Base-by-base conservation (phyloP, 352 stramenopile species). In the Globisporangium mamillatum region DNA sequence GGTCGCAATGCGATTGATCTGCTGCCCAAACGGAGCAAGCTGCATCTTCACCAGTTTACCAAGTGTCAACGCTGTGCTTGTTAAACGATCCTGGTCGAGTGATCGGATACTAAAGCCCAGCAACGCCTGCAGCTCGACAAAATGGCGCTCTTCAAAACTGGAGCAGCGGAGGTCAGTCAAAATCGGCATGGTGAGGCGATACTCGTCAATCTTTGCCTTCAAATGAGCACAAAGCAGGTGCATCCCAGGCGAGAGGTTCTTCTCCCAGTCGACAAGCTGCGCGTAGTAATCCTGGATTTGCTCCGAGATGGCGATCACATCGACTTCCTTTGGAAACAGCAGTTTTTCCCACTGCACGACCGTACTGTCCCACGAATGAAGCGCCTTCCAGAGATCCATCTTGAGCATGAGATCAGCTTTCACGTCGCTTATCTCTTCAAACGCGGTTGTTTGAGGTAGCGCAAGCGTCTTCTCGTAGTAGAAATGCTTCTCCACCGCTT, bases 1-100 rank as follows among this genome's bases (percentile, higher is more conserved):
- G 18, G 84, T 97, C 24, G 93, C 81, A 36, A 97, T 91, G 22
- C 77, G 78, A 38, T 86, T 90, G 46, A 98, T 93, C 63, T 95
- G 82, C 32, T 82, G 60, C 7, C 82, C 77, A 66, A 88, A 95
- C 4, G 84, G 79, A 5, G 77, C 82, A 16, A 97, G 75, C 20
- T 90, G 75, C 85, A 94, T 94, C 48, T 83, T 60, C 18, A 98
- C 88, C 10, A 98, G 65, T 32, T 92, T 73, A 0, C 88, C 86
- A 1, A 98, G 74, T 14, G 89, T 97, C 46, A 98, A 74, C 12
- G 68, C 32, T 16, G 70, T 60, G 32, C 38, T 63, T 7, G 54
- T 29, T 8, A 58, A 38, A 3, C 29, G 22, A 7, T 63, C 53
- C 6, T 55, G 50, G 6, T 70, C 73, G 36, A 82, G 53, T 3